These are phyloP conservation scores for Fusarium paranaense DNA, from an alignment of 2,329 filamentous ascomycete species.

Conservation along the genomic window DNA sequence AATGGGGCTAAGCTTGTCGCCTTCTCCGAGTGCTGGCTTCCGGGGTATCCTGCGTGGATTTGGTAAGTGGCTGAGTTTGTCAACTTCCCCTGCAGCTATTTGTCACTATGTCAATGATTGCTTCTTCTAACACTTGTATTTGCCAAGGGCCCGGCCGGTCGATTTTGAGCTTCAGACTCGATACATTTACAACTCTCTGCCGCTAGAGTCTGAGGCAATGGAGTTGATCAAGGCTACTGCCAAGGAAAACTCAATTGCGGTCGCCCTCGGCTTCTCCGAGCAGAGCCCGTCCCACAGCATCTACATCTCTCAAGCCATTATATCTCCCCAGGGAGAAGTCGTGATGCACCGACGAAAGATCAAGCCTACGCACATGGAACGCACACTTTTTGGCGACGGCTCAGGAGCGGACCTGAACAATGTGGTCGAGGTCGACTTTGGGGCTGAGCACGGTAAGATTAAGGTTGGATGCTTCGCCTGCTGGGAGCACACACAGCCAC, in stretches of 20 bases:
- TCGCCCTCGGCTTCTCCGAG: slow-evolving; percentile 59
- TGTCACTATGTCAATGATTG: neutral
- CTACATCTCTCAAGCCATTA: slow-evolving; percentile 60
- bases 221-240: slow-evolving; percentile 48
- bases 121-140: neutral
- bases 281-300: slow-evolving; percentile 48
- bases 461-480: slow-evolving; percentile 60
- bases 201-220: slow-evolving; percentile 56
- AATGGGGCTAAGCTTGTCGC: slow-evolving; percentile 66
- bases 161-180: slow-evolving; percentile 39
- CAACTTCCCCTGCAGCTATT: neutral
- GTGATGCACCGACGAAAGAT: slow-evolving; percentile 58
- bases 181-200: slow-evolving; percentile 57
- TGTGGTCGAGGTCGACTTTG: slow-evolving; percentile 54
- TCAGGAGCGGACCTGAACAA: slow-evolving; percentile 51
- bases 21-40: slow-evolving; percentile 66
- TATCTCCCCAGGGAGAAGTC: slow-evolving; percentile 55
- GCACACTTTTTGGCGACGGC: slow-evolving; percentile 62
- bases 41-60: slow-evolving; percentile 63
- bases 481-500: slow-evolving; percentile 64
- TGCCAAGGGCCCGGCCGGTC: slow-evolving; percentile 34
- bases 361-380: slow-evolving; percentile 66
- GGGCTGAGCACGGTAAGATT: slow-evolving; percentile 40
- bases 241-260: slow-evolving; percentile 52
- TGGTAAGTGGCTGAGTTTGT: slow-evolving; percentile 32